Evolutionary conservation across 495 filamentous ascomycete genomes (phyloP).

Genomic region (Mytilinidion resinicola): DNA sequence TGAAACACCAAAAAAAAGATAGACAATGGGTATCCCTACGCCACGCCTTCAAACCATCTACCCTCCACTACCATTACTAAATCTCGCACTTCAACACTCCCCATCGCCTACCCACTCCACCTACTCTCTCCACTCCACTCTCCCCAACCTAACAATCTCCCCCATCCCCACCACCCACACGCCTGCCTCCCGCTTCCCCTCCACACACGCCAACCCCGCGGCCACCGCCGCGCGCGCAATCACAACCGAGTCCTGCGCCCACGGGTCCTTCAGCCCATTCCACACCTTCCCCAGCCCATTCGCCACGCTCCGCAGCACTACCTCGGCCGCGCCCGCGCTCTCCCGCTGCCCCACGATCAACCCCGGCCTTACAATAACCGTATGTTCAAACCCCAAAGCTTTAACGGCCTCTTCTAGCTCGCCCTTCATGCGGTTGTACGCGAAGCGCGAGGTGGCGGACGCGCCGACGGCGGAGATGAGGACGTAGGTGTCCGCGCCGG

Average conservation of each 20-base stretch:
- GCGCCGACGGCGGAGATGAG: conserved; percentile 38
- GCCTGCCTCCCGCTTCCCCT: conserved; percentile 32
- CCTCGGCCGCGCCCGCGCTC: conserved; percentile 46
- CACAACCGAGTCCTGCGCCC: conserved; percentile 68
- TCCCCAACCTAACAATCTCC: conserved; percentile 35
- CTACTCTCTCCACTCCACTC: conserved; percentile 27
- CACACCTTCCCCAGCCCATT: conserved; percentile 48
- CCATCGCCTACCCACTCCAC: background rate
- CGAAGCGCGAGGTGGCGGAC: conserved; percentile 5
- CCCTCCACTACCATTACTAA: too few species aligned
- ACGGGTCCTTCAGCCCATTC: conserved; percentile 51
- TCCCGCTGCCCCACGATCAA: conserved; percentile 65
- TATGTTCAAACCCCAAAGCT: conserved; percentile 63
- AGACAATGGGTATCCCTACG: too few species aligned
- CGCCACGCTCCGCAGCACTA: conserved; percentile 46
- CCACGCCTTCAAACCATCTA: too few species aligned
- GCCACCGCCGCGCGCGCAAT: conserved; percentile 68
- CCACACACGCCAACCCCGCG: conserved; percentile 41
- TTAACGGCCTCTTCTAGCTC: conserved; percentile 74
- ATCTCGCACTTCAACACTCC: too few species aligned
- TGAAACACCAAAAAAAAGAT: too few species aligned
- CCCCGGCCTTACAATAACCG: conserved; percentile 68
- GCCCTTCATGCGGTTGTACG: conserved; percentile 65
- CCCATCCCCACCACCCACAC: conserved; percentile 28
- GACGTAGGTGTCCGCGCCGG: conserved; percentile 46